phyloP scores from a whole-genome alignment of 2,329 filamentous ascomycete genomes.

The Coniochaeta prunicola region DNA sequence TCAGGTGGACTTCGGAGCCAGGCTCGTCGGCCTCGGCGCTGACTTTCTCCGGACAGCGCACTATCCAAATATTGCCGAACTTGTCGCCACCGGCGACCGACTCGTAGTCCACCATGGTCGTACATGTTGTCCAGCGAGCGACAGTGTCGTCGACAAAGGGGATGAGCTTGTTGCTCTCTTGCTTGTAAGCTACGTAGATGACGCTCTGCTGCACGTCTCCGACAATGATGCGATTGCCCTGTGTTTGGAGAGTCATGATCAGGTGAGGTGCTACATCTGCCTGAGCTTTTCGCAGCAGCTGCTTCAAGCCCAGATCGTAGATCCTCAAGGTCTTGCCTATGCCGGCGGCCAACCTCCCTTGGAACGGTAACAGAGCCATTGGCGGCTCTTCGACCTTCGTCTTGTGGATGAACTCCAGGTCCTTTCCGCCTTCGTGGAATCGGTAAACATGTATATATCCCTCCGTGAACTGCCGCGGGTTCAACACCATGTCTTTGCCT shows the following conservation, averaged over 20 bases:
- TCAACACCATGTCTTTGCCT: constrained; percentile 79
- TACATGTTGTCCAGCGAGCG: constrained; percentile 82
- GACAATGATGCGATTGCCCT: constrained; percentile 85
- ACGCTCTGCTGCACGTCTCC: constrained; percentile 90
- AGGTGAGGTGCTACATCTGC: constrained; percentile 70
- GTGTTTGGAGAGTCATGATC: constrained; percentile 84
- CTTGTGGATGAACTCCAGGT: constrained; percentile 92
- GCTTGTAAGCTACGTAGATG: constrained; percentile 90
- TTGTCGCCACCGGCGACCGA: constrained; percentile 93
- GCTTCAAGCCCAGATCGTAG: constrained; percentile 89
- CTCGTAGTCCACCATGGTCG: constrained; percentile 95
- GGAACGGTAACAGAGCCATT: constrained; percentile 84
- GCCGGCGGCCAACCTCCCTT: constrained; percentile 81
- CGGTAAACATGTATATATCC: constrained; percentile 92
- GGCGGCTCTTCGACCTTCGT: constrained; percentile 88
- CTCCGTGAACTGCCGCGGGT: constrained; percentile 64
- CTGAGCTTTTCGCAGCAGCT: constrained; percentile 87
- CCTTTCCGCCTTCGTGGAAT: constrained; percentile 77
- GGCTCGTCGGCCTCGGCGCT: constrained; percentile 90
- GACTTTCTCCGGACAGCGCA: constrained; percentile 78
- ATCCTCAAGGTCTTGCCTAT: constrained; percentile 75
- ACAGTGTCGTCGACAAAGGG: constrained; percentile 89
- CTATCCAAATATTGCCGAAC: constrained; percentile 92
- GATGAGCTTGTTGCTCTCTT: constrained; percentile 82
- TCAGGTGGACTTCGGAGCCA: constrained; percentile 80